Evolutionary conservation across 83 land plant species (phyloP).

Genomic region (Picea abies): DNA sequence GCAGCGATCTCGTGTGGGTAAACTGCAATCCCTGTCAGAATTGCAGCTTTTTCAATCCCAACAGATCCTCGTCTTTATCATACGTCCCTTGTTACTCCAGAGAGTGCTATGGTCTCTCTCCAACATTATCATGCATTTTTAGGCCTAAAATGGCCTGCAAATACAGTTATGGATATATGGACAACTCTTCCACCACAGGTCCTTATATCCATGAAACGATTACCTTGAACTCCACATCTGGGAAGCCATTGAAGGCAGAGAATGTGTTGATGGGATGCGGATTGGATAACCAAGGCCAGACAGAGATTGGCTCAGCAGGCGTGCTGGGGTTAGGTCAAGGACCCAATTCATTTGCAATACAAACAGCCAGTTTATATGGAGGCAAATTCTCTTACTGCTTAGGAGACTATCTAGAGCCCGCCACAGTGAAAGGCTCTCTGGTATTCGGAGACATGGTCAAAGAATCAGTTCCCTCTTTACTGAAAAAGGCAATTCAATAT

Average conservation of each 20-base stretch:
- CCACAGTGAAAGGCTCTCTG: conserved; percentile 22
- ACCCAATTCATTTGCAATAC: too few species aligned
- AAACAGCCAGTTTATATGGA: too few species aligned
- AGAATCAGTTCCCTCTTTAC: background rate
- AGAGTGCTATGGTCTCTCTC: conserved; percentile 25
- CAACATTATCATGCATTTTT: conserved; percentile 19
- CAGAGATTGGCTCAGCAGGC: conserved; percentile 26
- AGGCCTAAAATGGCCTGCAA: conserved; percentile 21
- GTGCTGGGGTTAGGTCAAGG: background rate
- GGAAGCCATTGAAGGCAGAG: background rate
- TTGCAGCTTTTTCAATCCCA: conserved; percentile 13
- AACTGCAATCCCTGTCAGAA: conserved; percentile 26
- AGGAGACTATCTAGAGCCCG: conserved; percentile 20
- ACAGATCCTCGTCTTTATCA: conserved; percentile 19
- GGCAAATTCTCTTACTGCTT: conserved; percentile 28
- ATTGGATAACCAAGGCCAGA: too few species aligned
- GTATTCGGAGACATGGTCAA: conserved; percentile 17
- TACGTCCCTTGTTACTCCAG: conserved; percentile 25
- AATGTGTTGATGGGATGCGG: conserved; percentile 41
- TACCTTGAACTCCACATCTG: conserved; percentile 5
- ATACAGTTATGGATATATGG: conserved; percentile 27
- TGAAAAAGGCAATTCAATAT: conserved; percentile 11
- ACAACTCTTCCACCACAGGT: conserved; percentile 25
- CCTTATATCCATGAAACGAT: conserved; percentile 35
- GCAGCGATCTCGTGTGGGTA: conserved; percentile 46